Percentiles rank a stretch among this genome's conserved stretches.
phyloP scores from a whole-genome alignment of 345 rosid species.

The Hibiscus syriacus region DNA sequence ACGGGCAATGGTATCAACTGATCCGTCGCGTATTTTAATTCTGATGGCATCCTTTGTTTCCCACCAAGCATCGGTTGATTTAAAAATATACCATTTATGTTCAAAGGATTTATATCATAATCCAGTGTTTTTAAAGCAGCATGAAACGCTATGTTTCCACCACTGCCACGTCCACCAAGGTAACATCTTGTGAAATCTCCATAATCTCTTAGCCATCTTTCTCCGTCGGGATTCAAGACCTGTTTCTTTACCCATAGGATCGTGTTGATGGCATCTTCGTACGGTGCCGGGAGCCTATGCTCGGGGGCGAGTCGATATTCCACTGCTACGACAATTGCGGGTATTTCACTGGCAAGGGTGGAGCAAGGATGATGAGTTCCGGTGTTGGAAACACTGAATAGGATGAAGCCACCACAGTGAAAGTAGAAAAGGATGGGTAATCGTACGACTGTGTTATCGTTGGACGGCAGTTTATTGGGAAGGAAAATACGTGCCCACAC shows the following conservation, averaged over 20 bases:
- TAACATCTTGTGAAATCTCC: conserved; percentile 32
- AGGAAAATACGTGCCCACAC: conserved; percentile 10
- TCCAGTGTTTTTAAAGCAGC: conserved; percentile 11
- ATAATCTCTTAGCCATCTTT: conserved; percentile 25
- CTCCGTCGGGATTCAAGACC: conserved; percentile 14
- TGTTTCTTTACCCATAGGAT: conserved; percentile 28
- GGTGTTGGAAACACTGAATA: conserved; percentile 1
- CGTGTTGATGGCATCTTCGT: conserved; percentile 37
- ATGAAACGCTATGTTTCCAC: conserved; percentile 26
- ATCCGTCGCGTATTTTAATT: conserved; percentile 18
- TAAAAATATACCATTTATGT: conserved; percentile 20
- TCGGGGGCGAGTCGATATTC: conserved; percentile 36
- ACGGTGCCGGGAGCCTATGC: conserved; percentile 27
- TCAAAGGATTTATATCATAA: conserved; percentile 14
- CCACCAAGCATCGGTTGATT: conserved; percentile 41
- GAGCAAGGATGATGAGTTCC: conserved; percentile 12
- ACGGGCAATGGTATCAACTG: conserved; percentile 18
- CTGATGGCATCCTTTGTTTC: conserved; percentile 16
- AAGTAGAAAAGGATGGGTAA: conserved; percentile 29
- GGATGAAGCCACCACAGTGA: conserved; percentile 30
- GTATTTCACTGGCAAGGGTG: conserved; percentile 16
- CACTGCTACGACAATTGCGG: conserved; percentile 23
- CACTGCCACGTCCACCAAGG: conserved; percentile 26
- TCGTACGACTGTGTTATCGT: conserved; percentile 18
- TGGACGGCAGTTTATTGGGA: conserved; percentile 21